Evolutionary conservation across 805 yeast species (phyloP).

Genomic region (Naumovozyma baii): DNA sequence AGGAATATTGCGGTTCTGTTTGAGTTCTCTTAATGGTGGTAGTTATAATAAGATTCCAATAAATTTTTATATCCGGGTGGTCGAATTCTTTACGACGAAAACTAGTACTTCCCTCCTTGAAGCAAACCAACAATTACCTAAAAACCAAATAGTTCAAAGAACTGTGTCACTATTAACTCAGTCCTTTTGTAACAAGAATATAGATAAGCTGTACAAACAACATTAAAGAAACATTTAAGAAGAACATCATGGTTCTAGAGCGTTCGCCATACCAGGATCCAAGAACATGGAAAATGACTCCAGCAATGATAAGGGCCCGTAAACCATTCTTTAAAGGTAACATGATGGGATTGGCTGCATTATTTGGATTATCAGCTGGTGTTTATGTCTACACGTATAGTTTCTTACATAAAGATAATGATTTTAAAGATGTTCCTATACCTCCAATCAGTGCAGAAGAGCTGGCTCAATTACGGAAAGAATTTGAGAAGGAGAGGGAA

Average conservation of each 20-base stretch:
- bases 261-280: conserved; percentile 50
- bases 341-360: conserved; percentile 47
- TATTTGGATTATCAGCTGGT: conserved; percentile 57
- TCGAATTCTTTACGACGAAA: no score
- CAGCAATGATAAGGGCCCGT: conserved; percentile 86
- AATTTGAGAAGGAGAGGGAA: conserved; percentile 42
- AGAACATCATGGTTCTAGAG: conserved; percentile 18
- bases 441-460: conserved; percentile 84
- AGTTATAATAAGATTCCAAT: no score
- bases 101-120: no score
- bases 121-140: no score
- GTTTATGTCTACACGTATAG: conserved; percentile 59
- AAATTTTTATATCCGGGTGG: neutral
- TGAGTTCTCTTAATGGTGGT: no score
- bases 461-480: conserved; percentile 59
- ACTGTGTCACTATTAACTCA: no score
- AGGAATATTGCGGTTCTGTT: no score
- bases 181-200: no score
- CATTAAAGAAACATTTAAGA: no score
- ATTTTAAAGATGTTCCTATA: conserved; percentile 83
- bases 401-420: conserved; percentile 57
- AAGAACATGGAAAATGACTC: conserved; percentile 76
- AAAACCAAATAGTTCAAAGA: no score
- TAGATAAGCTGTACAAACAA: no score
- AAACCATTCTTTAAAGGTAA: conserved; percentile 77